These are phyloP conservation scores for Plectosphaerella cucumerina DNA, from an alignment of 2,329 filamentous ascomycete species.

Conservation along the genomic window DNA sequence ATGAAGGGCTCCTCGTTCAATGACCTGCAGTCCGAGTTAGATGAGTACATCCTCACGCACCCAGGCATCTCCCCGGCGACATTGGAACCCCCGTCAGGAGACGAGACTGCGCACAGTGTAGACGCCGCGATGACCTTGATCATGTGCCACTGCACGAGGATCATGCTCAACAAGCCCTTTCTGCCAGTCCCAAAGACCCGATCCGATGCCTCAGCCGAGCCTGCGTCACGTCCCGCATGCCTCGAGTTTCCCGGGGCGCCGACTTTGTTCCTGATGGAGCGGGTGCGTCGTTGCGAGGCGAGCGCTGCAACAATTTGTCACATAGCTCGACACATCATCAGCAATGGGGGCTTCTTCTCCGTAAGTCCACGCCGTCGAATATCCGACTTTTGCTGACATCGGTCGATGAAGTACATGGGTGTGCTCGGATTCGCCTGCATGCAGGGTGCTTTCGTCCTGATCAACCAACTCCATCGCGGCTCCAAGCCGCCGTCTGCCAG, in stretches of 20 bases:
- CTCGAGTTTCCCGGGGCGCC: background rate
- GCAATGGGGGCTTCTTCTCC: background rate
- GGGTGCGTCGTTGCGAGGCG: background rate
- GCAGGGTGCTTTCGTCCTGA: background rate
- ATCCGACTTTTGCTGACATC: background rate
- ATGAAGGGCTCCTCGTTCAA: background rate
- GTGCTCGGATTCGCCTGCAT: background rate
- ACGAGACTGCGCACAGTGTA: background rate
- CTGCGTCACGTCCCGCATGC: background rate
- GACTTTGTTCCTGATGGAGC: background rate
- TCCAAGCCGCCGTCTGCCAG: background rate
- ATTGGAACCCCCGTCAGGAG: background rate
- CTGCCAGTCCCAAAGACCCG: background rate
- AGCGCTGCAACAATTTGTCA: background rate
- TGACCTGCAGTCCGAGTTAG: background rate
- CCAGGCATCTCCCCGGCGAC: background rate
- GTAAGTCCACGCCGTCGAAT: background rate
- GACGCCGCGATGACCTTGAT: background rate
- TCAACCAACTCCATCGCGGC: background rate
- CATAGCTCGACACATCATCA: background rate
- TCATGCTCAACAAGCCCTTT: background rate
- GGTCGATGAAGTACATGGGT: background rate
- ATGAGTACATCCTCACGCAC: background rate
- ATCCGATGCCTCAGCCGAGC: background rate
- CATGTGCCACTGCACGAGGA: background rate